Conservation (phyloP, 2,329 filamentous ascomycete species). For the Chrysoporthe austroafricana region DNA sequence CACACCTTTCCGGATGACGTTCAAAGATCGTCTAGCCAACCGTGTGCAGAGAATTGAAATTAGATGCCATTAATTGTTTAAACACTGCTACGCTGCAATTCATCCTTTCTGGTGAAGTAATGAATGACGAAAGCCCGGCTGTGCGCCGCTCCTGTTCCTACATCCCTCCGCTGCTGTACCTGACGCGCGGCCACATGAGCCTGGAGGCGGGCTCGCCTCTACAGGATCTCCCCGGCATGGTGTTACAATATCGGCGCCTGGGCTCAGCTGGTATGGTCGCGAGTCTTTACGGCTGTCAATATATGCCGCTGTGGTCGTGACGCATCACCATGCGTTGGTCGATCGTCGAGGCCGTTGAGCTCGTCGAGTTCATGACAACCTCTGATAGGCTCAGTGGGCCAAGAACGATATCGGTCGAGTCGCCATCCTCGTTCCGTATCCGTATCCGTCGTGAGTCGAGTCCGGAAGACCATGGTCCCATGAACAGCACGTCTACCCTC, state of each 20-base stretch:
- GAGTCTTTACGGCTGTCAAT: constrained; percentile 7
- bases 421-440: constrained; percentile 13
- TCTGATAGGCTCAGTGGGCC: constrained; percentile 10
- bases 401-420: background rate
- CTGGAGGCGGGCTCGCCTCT: background rate
- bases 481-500: background rate
- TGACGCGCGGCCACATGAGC: constrained; percentile 8
- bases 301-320: constrained; percentile 6
- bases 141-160: constrained; percentile 2
- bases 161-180: constrained; percentile 9
- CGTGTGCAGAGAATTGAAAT: constrained; percentile 24
- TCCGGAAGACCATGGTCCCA: background rate
- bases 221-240: constrained; percentile 8
- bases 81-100: constrained; percentile 28
- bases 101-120: constrained; percentile 25
- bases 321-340: background rate
- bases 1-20: background rate
- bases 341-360: constrained; percentile 1
- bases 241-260: constrained; percentile 15
- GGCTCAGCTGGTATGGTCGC: constrained; percentile 17
- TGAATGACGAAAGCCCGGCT: constrained; percentile 15
- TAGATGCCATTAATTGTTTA: constrained; percentile 28
- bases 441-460: constrained; percentile 2
- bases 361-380: constrained; percentile 6
- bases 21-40: background rate